phyloP scores from a whole-genome alignment of 2,329 filamentous ascomycete species.

The Fusarium cicatricum region DNA sequence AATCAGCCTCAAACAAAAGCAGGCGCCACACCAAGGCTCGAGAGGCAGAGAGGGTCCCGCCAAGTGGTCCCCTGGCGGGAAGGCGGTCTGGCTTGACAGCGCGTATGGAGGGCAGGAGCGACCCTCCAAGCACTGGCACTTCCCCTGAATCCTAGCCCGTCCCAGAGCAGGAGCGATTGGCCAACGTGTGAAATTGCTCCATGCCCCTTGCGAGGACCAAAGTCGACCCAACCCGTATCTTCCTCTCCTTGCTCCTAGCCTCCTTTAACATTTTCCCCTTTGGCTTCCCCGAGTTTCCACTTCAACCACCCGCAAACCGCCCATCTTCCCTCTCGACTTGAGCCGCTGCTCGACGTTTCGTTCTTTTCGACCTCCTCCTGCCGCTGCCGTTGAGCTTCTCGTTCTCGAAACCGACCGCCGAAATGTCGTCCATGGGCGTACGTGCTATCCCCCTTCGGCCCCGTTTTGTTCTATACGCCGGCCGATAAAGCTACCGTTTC shows the following conservation, averaged over 20 bases:
- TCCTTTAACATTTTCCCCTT: slow-evolving; percentile 47
- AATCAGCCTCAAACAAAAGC: slow-evolving; percentile 22
- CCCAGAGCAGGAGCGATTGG: slow-evolving; percentile 44
- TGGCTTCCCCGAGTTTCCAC: slow-evolving; percentile 41
- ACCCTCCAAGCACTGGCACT: slow-evolving; percentile 27
- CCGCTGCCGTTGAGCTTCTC: slow-evolving; percentile 29
- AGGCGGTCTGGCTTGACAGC: slow-evolving; percentile 42
- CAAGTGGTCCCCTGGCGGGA: slow-evolving; percentile 35
- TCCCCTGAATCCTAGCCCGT: slow-evolving; percentile 42
- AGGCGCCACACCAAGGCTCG: slow-evolving; percentile 25
- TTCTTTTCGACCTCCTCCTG: slow-evolving; percentile 29
- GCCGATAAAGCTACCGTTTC: slow-evolving; percentile 38
- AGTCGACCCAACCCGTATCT: slow-evolving; percentile 38
- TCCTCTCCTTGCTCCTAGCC: slow-evolving; percentile 41
- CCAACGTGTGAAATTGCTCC: slow-evolving; percentile 45
- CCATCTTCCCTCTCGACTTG: slow-evolving; percentile 33
- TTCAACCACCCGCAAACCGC: slow-evolving; percentile 41
- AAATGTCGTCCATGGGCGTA: slow-evolving; percentile 49
- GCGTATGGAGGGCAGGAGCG: slow-evolving; percentile 32
- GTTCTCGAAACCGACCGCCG: slow-evolving; percentile 29
- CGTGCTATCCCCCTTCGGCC: slow-evolving; percentile 33
- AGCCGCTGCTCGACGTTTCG: slow-evolving; percentile 36
- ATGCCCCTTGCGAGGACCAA: slow-evolving; percentile 39
- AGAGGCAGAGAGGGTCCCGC: slow-evolving; percentile 22
- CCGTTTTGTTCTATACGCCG: slow-evolving; percentile 20